These are phyloP conservation scores for Phytophthora cactorum DNA, from an alignment of 352 stramenopile genomes.

Conservation along the genomic window DNA sequence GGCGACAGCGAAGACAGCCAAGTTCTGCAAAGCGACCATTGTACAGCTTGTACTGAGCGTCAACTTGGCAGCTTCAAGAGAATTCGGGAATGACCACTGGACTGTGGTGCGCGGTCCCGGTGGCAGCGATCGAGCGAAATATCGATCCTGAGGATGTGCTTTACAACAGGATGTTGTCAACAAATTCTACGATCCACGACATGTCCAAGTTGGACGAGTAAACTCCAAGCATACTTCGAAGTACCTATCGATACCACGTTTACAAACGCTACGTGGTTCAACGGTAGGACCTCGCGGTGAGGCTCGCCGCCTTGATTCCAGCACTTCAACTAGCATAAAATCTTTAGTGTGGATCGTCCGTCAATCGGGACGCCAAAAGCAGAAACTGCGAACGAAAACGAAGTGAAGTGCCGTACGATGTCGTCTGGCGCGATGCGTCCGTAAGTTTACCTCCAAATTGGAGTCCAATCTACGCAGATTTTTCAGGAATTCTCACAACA, in stretches of 20 bases:
- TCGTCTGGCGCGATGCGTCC: too few relatives aligned
- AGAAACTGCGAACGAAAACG: neutral
- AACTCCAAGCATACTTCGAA: neutral
- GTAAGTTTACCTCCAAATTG: too few relatives aligned
- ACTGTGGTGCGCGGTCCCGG: neutral
- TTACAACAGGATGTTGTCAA: constrained; percentile 8
- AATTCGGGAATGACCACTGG: constrained; percentile 18
- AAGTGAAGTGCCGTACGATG: neutral
- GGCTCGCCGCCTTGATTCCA: neutral
- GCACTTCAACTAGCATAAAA: neutral
- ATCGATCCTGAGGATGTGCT: constrained; percentile 22
- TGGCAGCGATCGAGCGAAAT: constrained; percentile 16
- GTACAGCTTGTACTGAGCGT: constrained; percentile 1
- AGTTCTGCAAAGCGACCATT: constrained; percentile 9
- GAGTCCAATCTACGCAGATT: neutral
- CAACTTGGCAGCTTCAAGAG: neutral
- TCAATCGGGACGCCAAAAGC: neutral
- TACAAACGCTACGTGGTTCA: neutral
- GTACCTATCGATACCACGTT: neutral
- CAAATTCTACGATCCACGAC: constrained; percentile 7
- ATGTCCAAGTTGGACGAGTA: neutral
- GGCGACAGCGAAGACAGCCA: constrained; percentile 4
- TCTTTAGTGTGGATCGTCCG: neutral
- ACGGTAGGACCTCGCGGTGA: neutral
- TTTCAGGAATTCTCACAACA: constrained; percentile 10